Evolutionary conservation across 2,329 filamentous ascomycete species (phyloP).

Genomic region (Aspergillus aculeatus): DNA sequence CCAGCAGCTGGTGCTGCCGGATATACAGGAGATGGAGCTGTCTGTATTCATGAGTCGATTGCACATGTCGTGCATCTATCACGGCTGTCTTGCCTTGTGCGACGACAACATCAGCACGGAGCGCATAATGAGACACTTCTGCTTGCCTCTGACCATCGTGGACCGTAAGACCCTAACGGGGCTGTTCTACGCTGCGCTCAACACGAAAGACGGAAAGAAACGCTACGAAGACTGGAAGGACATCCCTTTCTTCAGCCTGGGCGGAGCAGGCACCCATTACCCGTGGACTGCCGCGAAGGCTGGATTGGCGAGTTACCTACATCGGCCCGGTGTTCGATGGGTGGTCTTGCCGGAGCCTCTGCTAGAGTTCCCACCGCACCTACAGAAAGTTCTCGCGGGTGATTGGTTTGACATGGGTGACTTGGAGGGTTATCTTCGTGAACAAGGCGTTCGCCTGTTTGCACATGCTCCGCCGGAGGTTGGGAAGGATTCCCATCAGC

Average conservation of each 20-base stretch:
- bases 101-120: slow-evolving; percentile 16
- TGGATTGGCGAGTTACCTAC: not conserved
- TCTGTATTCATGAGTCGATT: slow-evolving; percentile 20
- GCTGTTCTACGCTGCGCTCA: slow-evolving; percentile 20
- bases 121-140: slow-evolving; percentile 21
- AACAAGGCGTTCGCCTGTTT: slow-evolving; percentile 18
- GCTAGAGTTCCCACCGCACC: slow-evolving; percentile 11
- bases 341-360: slow-evolving; percentile 16
- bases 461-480: slow-evolving; percentile 3
- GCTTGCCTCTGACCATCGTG: slow-evolving; percentile 23
- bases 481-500: not conserved
- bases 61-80: slow-evolving; percentile 21
- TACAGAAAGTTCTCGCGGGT: slow-evolving; percentile 19
- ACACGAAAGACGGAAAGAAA: slow-evolving; percentile 17
- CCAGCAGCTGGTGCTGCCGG: not conserved
- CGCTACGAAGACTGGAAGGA: slow-evolving; percentile 21
- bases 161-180: slow-evolving; percentile 15
- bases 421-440: slow-evolving; percentile 21
- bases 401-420: slow-evolving; percentile 29
- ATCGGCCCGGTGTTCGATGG: slow-evolving; percentile 12
- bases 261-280: slow-evolving; percentile 27
- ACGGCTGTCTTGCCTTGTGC: slow-evolving; percentile 18
- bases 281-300: slow-evolving; percentile 8
- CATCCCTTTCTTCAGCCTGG: slow-evolving; percentile 26
- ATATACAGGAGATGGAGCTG: slow-evolving; percentile 16